phyloP scores from a whole-genome alignment of 73 alveolate genomes.

The Halteria grandinella region DNA sequence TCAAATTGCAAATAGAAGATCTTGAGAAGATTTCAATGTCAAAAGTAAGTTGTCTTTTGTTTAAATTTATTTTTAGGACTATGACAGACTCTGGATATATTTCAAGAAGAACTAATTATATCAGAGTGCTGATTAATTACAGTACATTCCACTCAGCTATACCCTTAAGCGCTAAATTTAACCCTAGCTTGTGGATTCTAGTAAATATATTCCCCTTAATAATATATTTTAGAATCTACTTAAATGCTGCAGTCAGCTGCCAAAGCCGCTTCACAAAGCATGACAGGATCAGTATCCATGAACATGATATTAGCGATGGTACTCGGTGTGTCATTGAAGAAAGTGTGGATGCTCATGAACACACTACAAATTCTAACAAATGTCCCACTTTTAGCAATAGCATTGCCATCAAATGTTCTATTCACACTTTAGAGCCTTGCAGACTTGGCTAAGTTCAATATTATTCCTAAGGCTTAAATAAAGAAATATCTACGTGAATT shows the following conservation, averaged over 20 bases:
- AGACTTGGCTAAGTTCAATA: neutral
- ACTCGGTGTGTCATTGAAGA: slow-evolving; percentile 16
- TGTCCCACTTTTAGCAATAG: neutral
- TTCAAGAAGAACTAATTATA: neutral
- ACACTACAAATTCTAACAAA: slow-evolving; percentile 5
- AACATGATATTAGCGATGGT: slow-evolving; percentile 3
- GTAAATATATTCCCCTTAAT: neutral
- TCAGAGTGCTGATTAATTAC: neutral
- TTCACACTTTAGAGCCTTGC: neutral
- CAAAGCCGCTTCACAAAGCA: neutral
- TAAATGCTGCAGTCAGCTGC: neutral
- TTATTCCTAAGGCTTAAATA: slow-evolving; percentile 10
- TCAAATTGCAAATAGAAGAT: neutral
- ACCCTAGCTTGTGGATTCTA: neutral
- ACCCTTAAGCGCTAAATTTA: neutral
- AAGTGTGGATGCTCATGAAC: slow-evolving; percentile 22
- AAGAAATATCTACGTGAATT: neutral
- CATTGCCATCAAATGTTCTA: slow-evolving; percentile 9
- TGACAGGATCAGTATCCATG: slow-evolving; percentile 4
- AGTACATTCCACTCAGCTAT: neutral
- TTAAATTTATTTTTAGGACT: neutral
- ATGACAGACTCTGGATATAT: neutral
- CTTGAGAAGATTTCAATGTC: neutral
- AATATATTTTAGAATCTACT: neutral
- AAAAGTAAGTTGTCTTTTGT: neutral